These are phyloP conservation scores for Aspergillus amoenus DNA, from an alignment of 2,329 filamentous ascomycete genomes.

Conservation along the genomic window DNA sequence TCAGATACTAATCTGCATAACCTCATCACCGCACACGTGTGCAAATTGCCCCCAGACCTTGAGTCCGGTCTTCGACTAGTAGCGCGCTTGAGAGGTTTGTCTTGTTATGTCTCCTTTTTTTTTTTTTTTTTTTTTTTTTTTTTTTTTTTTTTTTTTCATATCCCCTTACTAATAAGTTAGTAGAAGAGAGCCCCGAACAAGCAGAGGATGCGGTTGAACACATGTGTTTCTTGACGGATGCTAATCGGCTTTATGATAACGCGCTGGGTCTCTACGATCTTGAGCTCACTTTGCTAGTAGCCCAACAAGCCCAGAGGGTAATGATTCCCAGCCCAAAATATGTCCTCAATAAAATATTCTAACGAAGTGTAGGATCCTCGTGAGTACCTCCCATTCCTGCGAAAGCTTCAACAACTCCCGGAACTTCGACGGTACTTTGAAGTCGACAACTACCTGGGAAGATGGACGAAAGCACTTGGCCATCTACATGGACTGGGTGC, in stretches of 20 bases:
- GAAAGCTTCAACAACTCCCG: constrained; percentile 74
- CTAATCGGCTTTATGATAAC: constrained; percentile 86
- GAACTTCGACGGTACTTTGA: constrained; percentile 71
- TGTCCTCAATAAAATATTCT: constrained; percentile 4
- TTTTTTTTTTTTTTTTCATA: neutral
- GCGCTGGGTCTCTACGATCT: constrained; percentile 89
- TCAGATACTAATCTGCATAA: constrained; percentile 75
- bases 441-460: constrained; percentile 84
- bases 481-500: constrained; percentile 72
- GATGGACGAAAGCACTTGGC: constrained; percentile 71
- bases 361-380: constrained; percentile 66
- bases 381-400: constrained; percentile 93
- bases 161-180: constrained; percentile 19
- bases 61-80: constrained; percentile 81
- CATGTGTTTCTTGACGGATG: constrained; percentile 94
- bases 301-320: constrained; percentile 87
- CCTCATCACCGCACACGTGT: constrained; percentile 90
- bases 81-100: constrained; percentile 61
- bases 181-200: constrained; percentile 63
- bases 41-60: constrained; percentile 86
- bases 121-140: neutral
- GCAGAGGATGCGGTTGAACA: constrained; percentile 91
- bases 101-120: neutral
- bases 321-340: neutral
- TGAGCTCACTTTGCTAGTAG: constrained; percentile 83